Conservation (phyloP, 2,329 filamentous ascomycete species). For the Exophiala phaeomuriformis region DNA sequence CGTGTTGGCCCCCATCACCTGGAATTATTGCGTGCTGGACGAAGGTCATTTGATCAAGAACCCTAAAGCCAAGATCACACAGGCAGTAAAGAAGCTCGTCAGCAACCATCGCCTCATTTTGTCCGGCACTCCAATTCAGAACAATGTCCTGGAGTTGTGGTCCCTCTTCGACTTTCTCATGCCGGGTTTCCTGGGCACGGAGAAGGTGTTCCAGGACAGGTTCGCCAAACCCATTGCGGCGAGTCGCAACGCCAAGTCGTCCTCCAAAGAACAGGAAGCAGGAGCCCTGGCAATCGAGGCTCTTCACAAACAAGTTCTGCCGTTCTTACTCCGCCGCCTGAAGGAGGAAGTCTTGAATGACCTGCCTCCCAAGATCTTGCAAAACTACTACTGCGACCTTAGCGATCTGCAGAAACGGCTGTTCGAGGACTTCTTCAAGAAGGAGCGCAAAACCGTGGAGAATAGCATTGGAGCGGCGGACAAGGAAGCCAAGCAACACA, state of each 20-base stretch:
- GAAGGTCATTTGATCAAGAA: slow-evolving; percentile 99
- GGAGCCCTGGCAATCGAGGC: slow-evolving; percentile 94
- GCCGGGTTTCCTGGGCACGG: slow-evolving; percentile 92
- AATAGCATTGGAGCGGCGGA: slow-evolving; percentile 77
- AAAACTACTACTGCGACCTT: slow-evolving; percentile 98
- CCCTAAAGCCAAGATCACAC: slow-evolving; percentile 88
- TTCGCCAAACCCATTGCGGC: slow-evolving; percentile 94
- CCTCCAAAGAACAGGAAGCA: slow-evolving; percentile 95
- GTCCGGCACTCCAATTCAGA: slow-evolving; percentile 94
- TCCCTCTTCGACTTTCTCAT: slow-evolving; percentile 98
- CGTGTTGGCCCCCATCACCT: slow-evolving; percentile 70
- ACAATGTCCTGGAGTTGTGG: slow-evolving; percentile 95
- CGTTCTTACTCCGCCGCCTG: slow-evolving; percentile 87
- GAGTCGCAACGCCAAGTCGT: slow-evolving; percentile 91
- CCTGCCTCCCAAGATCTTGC: slow-evolving; percentile 92
- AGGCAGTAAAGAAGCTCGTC: slow-evolving; percentile 79
- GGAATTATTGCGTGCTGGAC: slow-evolving; percentile 96
- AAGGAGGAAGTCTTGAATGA: slow-evolving; percentile 98
- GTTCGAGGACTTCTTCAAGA: slow-evolving; percentile 93
- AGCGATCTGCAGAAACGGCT: slow-evolving; percentile 90
- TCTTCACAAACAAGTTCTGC: slow-evolving; percentile 95
- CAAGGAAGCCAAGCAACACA: slow-evolving; percentile 93
- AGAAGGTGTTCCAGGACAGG: slow-evolving; percentile 93
- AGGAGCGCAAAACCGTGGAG: slow-evolving; percentile 79
- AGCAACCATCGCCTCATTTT: slow-evolving; percentile 95